Percentiles rank a stretch among this genome's conserved stretches.
Conservation (phyloP, 768 basidiomycete genomes). For the Royoungia palumana region DNA sequence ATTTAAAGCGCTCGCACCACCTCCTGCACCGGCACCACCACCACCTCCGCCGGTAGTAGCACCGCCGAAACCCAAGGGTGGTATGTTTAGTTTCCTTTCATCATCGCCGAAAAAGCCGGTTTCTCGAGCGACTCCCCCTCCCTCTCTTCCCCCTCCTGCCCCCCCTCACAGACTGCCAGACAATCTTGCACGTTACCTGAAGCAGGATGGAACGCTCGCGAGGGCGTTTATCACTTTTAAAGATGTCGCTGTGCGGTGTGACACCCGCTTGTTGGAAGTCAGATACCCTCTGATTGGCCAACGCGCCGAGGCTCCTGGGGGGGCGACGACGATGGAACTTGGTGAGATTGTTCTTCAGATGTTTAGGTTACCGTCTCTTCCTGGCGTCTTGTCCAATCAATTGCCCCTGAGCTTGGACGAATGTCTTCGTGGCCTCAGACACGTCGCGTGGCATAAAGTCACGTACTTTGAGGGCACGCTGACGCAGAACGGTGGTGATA, state of each 20-base stretch:
- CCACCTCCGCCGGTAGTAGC: constrained; percentile 42
- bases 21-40: constrained; percentile 42
- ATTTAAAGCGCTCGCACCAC: constrained; percentile 59
- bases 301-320: constrained; percentile 48
- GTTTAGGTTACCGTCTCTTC: constrained; percentile 84
- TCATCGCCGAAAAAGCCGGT: constrained; percentile 69
- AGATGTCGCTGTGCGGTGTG: constrained; percentile 78
- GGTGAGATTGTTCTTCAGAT: constrained; percentile 89
- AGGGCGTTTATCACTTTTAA: constrained; percentile 88
- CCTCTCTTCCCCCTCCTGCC: constrained; percentile 34
- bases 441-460: constrained; percentile 91
- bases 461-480: constrained; percentile 91
- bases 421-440: constrained; percentile 80
- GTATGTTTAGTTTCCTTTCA: constrained; percentile 73
- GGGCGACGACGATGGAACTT: constrained; percentile 64
- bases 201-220: constrained; percentile 83
- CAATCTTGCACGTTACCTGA: constrained; percentile 79
- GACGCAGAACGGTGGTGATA: constrained; percentile 94
- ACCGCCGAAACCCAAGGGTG: constrained; percentile 53
- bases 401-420: constrained; percentile 93
- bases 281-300: constrained; percentile 80
- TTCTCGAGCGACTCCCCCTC: constrained; percentile 35
- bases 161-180: constrained; percentile 52
- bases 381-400: constrained; percentile 73
- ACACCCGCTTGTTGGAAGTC: constrained; percentile 81